A percentile compares a stretch with the other conserved stretches of the same genome.
Evolutionary conservation across 2,329 filamentous ascomycete species (phyloP).

Genomic region (Fusarium phyllophilum): DNA sequence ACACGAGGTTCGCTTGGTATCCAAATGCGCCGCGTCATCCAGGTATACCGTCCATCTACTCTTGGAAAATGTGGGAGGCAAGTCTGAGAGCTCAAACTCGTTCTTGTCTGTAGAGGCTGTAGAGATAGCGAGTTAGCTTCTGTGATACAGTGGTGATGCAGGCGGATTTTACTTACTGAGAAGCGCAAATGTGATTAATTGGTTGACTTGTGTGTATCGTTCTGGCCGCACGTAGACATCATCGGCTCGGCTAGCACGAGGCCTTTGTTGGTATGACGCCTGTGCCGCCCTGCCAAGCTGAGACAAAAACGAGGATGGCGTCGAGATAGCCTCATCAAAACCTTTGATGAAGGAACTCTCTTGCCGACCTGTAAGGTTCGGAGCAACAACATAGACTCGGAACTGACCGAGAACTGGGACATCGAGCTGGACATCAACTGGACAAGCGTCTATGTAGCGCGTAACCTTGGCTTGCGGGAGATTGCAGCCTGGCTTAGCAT

Average conservation of each 20-base stretch:
- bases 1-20: slow-evolving; percentile 62
- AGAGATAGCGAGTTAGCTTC: slow-evolving; percentile 13
- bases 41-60: slow-evolving; percentile 78
- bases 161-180: slow-evolving; percentile 63
- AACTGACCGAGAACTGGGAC: slow-evolving; percentile 82
- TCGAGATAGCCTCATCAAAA: slow-evolving; percentile 65
- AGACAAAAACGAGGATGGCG: slow-evolving; percentile 63
- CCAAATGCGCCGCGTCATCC: slow-evolving; percentile 68
- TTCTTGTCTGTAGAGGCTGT: slow-evolving; percentile 69
- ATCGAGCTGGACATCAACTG: slow-evolving; percentile 79
- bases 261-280: slow-evolving; percentile 68
- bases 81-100: slow-evolving; percentile 71
- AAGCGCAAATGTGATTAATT: slow-evolving; percentile 74
- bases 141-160: too few relatives aligned
- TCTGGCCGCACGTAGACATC: slow-evolving; percentile 75
- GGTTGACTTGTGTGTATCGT: slow-evolving; percentile 73
- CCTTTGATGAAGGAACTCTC: slow-evolving; percentile 66
- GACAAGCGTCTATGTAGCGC: slow-evolving; percentile 80
- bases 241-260: slow-evolving; percentile 64
- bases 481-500: slow-evolving; percentile 62
- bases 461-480: slow-evolving; percentile 77
- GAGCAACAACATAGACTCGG: slow-evolving; percentile 76
- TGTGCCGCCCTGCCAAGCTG: slow-evolving; percentile 67
- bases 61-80: slow-evolving; percentile 69
- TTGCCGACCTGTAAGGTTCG: slow-evolving; percentile 60